phyloP scores from a whole-genome alignment of 2,329 filamentous ascomycete genomes.

The Aspergillus niger region DNA sequence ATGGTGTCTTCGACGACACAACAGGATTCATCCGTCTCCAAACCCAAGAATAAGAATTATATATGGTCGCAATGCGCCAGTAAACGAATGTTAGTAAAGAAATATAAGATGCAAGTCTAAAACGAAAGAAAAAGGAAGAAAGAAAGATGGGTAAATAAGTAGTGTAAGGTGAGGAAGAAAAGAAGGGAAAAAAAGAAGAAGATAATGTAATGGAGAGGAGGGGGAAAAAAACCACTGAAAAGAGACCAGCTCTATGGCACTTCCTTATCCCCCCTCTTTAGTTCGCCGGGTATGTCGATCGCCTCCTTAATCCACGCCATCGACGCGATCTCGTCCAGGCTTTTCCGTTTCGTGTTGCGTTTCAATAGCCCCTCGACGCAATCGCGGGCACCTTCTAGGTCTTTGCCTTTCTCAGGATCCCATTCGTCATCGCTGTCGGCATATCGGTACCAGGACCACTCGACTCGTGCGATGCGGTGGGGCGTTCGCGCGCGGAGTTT shows the following conservation, averaged over 20 bases:
- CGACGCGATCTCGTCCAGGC: constrained; percentile 70
- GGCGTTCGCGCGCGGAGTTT: constrained; percentile 79
- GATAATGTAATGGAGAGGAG: constrained; percentile 5
- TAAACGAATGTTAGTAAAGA: background rate
- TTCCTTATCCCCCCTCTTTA: constrained; percentile 57
- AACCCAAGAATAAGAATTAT: background rate
- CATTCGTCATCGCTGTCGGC: constrained; percentile 84
- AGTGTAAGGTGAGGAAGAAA: constrained; percentile 4
- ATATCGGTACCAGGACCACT: constrained; percentile 93
- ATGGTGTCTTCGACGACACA: background rate
- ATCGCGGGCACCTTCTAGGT: constrained; percentile 72
- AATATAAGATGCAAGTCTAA: no score
- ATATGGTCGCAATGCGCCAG: background rate
- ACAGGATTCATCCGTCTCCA: background rate
- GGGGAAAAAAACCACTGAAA: background rate
- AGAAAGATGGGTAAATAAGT: background rate
- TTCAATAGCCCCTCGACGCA: constrained; percentile 84
- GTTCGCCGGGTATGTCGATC: constrained; percentile 65
- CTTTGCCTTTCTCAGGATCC: constrained; percentile 67
- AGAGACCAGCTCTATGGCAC: constrained; percentile 43
- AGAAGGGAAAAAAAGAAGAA: constrained; percentile 4
- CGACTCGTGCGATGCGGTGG: constrained; percentile 91
- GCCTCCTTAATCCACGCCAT: constrained; percentile 76
- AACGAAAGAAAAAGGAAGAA: background rate
- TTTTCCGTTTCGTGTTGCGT: constrained; percentile 76